phyloP scores from a whole-genome alignment of 306 rosid genomes.

The Cucurbita ficifolia region DNA sequence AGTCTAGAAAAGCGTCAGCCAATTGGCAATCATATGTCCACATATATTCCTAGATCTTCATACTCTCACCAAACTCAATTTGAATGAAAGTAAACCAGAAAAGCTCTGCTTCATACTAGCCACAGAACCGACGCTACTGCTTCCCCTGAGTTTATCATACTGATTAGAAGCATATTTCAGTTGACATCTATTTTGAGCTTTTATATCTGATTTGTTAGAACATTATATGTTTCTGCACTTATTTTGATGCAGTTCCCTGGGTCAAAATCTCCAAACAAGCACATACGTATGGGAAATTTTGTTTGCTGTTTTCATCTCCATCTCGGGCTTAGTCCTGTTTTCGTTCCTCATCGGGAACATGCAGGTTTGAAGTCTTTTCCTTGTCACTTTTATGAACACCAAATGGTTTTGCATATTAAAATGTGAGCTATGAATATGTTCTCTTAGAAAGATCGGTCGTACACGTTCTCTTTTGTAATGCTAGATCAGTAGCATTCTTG shows the following conservation, averaged over 20 bases:
- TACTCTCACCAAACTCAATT: neutral
- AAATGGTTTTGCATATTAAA: neutral
- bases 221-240: neutral
- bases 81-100: neutral
- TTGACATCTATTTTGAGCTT: neutral
- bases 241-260: constrained; percentile 15
- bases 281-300: constrained; percentile 15
- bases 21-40: neutral
- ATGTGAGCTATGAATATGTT: neutral
- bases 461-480: neutral
- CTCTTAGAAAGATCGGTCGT: neutral
- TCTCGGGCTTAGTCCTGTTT: constrained; percentile 21
- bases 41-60: neutral
- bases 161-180: neutral
- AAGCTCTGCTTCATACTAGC: neutral
- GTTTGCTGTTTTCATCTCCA: constrained; percentile 17
- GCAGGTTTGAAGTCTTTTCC: constrained; percentile 18
- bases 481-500: neutral
- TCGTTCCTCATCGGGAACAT: constrained; percentile 22
- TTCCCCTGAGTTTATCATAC: neutral
- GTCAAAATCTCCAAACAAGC: constrained; percentile 21
- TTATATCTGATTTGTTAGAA: neutral
- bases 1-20: neutral
- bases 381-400: neutral
- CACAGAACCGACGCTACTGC: neutral